Conservation (phyloP, 257 asterid species). For the Misopates orontium region DNA sequence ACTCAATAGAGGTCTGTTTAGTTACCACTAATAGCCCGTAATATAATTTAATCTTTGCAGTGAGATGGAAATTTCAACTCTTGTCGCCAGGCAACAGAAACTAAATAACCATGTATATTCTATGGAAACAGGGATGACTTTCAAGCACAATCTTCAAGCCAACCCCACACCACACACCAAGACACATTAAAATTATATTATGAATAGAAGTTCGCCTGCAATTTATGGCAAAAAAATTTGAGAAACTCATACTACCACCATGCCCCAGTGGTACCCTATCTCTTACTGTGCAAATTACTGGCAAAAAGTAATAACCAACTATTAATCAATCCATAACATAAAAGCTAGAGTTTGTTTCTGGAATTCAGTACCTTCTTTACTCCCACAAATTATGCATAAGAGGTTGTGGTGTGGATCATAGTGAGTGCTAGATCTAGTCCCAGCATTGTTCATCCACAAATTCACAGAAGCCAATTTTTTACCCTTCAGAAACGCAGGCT, state of each 20-base stretch:
- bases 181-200: neutral
- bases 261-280: neutral
- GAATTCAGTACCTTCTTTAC: constrained; percentile 65
- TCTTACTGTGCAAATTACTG: neutral
- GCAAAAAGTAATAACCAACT: constrained; percentile 7
- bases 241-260: neutral
- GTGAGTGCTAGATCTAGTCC: constrained; percentile 88
- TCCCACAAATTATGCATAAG: constrained; percentile 70
- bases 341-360: constrained; percentile 14
- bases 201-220: constrained; percentile 9
- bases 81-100: constrained; percentile 20
- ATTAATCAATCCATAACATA: constrained; percentile 8
- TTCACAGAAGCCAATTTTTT: constrained; percentile 69
- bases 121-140: constrained; percentile 4
- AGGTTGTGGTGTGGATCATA: constrained; percentile 94
- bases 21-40: neutral
- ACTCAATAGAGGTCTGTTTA: constrained; percentile 5
- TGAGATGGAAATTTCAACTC: constrained; percentile 2
- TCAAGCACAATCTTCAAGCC: constrained; percentile 21
- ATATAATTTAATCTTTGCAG: neutral
- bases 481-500: constrained; percentile 76
- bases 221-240: constrained; percentile 7
- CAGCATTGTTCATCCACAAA: constrained; percentile 90
- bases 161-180: constrained; percentile 1
- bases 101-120: constrained; percentile 19